Conservation (phyloP, 495 filamentous ascomycete species). For the Massariosphaeria phaeospora region DNA sequence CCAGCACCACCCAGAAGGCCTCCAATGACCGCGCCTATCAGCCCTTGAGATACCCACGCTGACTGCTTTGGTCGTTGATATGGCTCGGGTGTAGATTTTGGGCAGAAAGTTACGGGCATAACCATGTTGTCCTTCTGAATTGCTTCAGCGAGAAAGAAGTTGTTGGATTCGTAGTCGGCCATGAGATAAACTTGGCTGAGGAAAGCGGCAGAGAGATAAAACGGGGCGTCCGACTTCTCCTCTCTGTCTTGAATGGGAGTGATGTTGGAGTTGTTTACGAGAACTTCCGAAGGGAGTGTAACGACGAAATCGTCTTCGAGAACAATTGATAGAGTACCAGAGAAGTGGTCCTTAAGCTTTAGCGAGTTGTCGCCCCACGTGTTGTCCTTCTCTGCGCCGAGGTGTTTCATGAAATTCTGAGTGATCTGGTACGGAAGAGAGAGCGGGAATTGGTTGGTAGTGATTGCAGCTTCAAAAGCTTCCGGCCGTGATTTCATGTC, state of each 20-base stretch:
- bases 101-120: conserved; percentile 36
- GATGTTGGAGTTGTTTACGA: conserved; percentile 30
- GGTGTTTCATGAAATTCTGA: conserved; percentile 35
- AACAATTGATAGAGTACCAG: conserved; percentile 32
- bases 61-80: conserved; percentile 22
- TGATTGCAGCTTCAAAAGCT: conserved; percentile 34
- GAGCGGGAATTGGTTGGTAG: conserved; percentile 37
- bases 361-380: conserved; percentile 34
- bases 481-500: conserved; percentile 16
- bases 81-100: conserved; percentile 21
- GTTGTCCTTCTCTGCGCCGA: conserved; percentile 25
- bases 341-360: conserved; percentile 30
- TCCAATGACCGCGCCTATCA: conserved; percentile 36
- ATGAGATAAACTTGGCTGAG: conserved; percentile 40
- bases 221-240: conserved; percentile 26
- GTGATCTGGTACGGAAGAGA: conserved; percentile 36
- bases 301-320: conserved; percentile 35
- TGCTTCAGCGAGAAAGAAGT: conserved; percentile 37
- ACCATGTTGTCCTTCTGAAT: conserved; percentile 30
- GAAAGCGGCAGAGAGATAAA: conserved; percentile 35
- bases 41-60: conserved; percentile 23
- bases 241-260: conserved; percentile 30
- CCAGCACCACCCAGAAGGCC: conserved; percentile 34
- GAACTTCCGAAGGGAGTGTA: conserved; percentile 34
- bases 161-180: conserved; percentile 34